phyloP scores from a whole-genome alignment of 495 filamentous ascomycete genomes.

The Penicillium pancosmium region DNA sequence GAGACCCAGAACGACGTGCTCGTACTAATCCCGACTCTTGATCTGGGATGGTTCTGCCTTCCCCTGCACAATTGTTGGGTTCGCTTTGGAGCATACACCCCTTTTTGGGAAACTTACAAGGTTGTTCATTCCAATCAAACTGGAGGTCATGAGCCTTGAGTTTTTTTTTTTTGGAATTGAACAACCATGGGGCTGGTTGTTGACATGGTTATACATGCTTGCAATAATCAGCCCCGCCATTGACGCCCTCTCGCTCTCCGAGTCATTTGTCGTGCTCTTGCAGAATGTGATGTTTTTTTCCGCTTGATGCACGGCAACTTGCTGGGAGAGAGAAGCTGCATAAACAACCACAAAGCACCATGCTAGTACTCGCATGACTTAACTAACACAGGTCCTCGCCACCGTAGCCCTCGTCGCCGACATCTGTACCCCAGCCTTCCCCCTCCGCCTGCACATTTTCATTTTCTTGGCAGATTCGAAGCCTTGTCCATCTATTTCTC shows the following conservation, averaged over 20 bases:
- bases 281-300: constrained; percentile 11
- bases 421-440: not conserved
- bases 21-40: constrained; percentile 53
- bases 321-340: not conserved
- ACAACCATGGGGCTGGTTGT: not conserved
- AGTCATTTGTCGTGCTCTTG: not conserved
- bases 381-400: not conserved
- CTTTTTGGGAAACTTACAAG: not conserved
- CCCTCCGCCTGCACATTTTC: not conserved
- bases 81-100: constrained; percentile 55
- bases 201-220: not conserved
- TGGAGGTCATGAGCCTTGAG: not conserved
- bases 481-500: constrained; percentile 47
- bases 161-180: not conserved
- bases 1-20: constrained; percentile 53
- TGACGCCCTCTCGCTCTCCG: not conserved
- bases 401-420: no score
- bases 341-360: not conserved
- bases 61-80: constrained; percentile 42
- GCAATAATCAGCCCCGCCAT: not conserved
- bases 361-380: not conserved
- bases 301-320: not conserved
- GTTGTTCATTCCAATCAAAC: constrained; percentile 2
- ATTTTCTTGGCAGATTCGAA: constrained; percentile 48
- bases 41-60: constrained; percentile 24